Base-by-base conservation (phyloP, 208 protist species). In the Crithidia sp. region DNA sequence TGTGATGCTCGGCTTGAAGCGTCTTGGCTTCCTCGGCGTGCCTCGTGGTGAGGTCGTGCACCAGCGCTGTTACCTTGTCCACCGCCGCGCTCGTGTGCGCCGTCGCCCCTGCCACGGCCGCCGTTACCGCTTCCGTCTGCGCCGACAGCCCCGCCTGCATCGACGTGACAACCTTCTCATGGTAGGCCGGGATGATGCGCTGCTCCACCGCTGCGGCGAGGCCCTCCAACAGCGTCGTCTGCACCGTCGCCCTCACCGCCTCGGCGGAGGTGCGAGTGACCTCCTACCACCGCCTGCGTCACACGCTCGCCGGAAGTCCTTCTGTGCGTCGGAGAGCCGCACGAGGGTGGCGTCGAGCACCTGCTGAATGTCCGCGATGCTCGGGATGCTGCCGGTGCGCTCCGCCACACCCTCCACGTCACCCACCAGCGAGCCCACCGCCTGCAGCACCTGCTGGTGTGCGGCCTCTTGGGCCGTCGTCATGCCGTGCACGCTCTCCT, bases 351-450 rank as follows among this genome's bases (percentile, higher is more conserved):
- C 55, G 62, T 77, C 72, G 10, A 77, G 58, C 49, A 79, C 53
- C 53, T 72, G 62, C 56, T 83, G 64, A 9, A 83, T 55, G 44
- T 83, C 78, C 19, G 56, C 62, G 39, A 79, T 40, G 36, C 39
- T 54, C 47, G 71, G 63, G 50, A 74, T 58, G 36, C 45, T 44
- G 16, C 66, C 58, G 17, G 54, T 68, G 47, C n/a, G 67, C 28
- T 41, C 36, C 17, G 44, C 43, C 7, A 77, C 37, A 16, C 74
- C 59, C 8, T 64, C 43, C 71, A 83, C 44, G 37, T 71, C 59
- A 4, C 52, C 39, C 44, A 72, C 17, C 2, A 81, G 41, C 14
- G 52, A 47, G n/a, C 56, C 17, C 40, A 79, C n/a, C 9, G 67
- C 47, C 39, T 44, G 12, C 4, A 55, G 37, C 4, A 74, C 57